Conservation (phyloP, 2,329 filamentous ascomycete genomes). For the Aureobasidium lini region DNA sequence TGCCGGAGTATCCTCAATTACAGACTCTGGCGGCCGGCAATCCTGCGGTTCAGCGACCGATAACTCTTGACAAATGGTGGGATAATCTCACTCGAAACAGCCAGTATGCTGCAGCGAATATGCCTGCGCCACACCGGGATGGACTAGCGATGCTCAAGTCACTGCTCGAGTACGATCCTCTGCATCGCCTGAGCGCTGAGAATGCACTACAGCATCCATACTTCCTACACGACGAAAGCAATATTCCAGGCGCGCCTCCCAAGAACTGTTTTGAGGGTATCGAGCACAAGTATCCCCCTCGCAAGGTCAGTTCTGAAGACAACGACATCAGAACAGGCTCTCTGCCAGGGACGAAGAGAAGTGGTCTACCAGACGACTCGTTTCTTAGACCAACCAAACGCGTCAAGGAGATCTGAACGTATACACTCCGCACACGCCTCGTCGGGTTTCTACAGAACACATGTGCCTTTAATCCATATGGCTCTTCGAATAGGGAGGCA, state of each 20-base stretch:
- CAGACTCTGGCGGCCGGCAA: conserved; percentile 35
- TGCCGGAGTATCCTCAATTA: conserved; percentile 66
- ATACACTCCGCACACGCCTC: background rate
- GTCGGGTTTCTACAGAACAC: background rate
- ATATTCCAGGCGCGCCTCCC: conserved; percentile 34
- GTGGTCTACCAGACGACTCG: conserved; percentile 73
- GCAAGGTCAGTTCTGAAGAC: conserved; percentile 87
- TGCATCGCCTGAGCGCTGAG: conserved; percentile 77
- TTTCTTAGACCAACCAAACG: conserved; percentile 53
- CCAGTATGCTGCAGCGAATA: conserved; percentile 33
- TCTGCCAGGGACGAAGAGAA: conserved; percentile 83
- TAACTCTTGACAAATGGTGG: conserved; percentile 62
- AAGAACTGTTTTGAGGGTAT: conserved; percentile 88
- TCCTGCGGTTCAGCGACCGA: conserved; percentile 44
- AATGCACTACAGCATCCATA: conserved; percentile 87
- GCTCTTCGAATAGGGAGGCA: too few relatives aligned
- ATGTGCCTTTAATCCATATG: too few relatives aligned
- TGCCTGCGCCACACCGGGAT: conserved; percentile 52
- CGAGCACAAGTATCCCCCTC: conserved; percentile 79
- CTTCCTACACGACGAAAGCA: conserved; percentile 48
- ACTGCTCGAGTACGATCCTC: conserved; percentile 86
- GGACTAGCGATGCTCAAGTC: conserved; percentile 68
- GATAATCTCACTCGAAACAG: conserved; percentile 41
- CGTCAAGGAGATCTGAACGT: conserved; percentile 39
- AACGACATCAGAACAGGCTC: conserved; percentile 91